Evolutionary conservation across 352 stramenopile genomes (phyloP).

Genomic region (Phytopythium mirpurense): DNA sequence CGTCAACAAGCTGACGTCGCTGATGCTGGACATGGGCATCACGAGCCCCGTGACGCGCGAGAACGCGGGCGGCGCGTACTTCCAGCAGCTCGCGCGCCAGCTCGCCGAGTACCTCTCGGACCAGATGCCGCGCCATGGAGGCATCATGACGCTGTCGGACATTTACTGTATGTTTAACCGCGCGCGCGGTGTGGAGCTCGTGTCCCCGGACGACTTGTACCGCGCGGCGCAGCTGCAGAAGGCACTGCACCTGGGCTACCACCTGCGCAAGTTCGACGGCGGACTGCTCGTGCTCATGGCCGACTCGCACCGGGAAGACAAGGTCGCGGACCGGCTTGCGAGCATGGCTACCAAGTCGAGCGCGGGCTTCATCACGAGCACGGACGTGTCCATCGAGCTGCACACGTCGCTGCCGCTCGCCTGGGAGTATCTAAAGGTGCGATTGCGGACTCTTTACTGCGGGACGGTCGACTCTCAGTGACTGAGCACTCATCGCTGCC

Average conservation of each 20-base stretch:
- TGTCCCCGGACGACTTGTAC: slow-evolving; percentile 97
- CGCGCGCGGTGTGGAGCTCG: slow-evolving; percentile 94
- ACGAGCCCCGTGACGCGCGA: slow-evolving; percentile 89
- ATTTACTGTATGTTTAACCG: slow-evolving; percentile 99
- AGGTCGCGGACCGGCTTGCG: slow-evolving; percentile 56
- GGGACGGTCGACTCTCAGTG: no score
- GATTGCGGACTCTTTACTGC: background rate
- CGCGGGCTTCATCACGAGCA: slow-evolving; percentile 81
- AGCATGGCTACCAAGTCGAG: slow-evolving; percentile 74
- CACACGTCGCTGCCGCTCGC: slow-evolving; percentile 94
- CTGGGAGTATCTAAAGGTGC: slow-evolving; percentile 92
- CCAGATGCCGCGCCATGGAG: slow-evolving; percentile 86
- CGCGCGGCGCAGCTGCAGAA: slow-evolving; percentile 86
- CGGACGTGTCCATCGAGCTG: slow-evolving; percentile 88
- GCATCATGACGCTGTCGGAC: slow-evolving; percentile 98
- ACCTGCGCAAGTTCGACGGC: slow-evolving; percentile 90
- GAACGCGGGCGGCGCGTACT: slow-evolving; percentile 86
- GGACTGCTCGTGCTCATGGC: slow-evolving; percentile 92
- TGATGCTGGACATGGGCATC: slow-evolving; percentile 93
- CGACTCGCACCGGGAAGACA: slow-evolving; percentile 86
- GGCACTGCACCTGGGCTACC: slow-evolving; percentile 87
- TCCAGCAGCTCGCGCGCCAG: slow-evolving; percentile 88
- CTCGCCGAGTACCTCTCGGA: slow-evolving; percentile 83
- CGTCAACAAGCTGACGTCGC: slow-evolving; percentile 69
- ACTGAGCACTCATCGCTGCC: no score